Percentiles rank a stretch among this genome's conserved stretches.
phyloP scores from a whole-genome alignment of 805 yeast species.

The Ogataea kodamae region DNA sequence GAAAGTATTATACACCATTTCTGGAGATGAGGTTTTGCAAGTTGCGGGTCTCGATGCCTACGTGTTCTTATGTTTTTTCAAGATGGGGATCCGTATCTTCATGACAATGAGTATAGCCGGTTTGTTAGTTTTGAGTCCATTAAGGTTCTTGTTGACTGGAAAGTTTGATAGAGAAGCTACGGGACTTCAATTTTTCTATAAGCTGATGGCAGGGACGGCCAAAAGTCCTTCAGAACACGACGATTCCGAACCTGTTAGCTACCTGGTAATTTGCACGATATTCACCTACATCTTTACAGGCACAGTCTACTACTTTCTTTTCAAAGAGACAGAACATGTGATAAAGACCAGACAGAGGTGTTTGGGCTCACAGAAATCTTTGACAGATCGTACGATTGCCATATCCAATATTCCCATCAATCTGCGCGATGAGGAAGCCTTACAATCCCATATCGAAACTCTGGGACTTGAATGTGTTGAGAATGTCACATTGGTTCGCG shows the following conservation, averaged over 20 bases:
- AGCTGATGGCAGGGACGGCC: constrained; percentile 9
- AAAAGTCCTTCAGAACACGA: constrained; percentile 19
- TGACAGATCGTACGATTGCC: constrained; percentile 57
- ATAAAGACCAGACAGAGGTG: constrained; percentile 53
- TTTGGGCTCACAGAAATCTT: constrained; percentile 55
- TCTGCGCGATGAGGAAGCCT: constrained; percentile 40
- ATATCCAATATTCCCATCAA: constrained; percentile 52
- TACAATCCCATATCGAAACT: constrained; percentile 49
- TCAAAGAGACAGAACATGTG: constrained; percentile 45
- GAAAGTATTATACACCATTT: constrained; percentile 41
- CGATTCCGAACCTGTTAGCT: constrained; percentile 30
- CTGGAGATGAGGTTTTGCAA: constrained; percentile 49
- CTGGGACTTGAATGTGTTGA: constrained; percentile 55
- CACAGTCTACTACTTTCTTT: constrained; percentile 43
- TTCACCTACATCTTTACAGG: constrained; percentile 54
- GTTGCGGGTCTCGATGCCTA: constrained; percentile 59
- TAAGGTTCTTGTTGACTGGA: constrained; percentile 51
- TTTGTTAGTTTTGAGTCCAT: constrained; percentile 47
- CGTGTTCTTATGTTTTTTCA: constrained; percentile 56
- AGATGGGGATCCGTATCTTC: constrained; percentile 49
- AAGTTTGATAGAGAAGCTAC: constrained; percentile 36
- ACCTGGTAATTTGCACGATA: constrained; percentile 50
- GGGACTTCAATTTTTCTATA: constrained; percentile 6
- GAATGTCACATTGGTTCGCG: constrained; percentile 45
- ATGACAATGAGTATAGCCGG: constrained; percentile 44